These are phyloP conservation scores for Botrytis tulipae DNA, from an alignment of 2,329 filamentous ascomycete species.

Conservation along the genomic window DNA sequence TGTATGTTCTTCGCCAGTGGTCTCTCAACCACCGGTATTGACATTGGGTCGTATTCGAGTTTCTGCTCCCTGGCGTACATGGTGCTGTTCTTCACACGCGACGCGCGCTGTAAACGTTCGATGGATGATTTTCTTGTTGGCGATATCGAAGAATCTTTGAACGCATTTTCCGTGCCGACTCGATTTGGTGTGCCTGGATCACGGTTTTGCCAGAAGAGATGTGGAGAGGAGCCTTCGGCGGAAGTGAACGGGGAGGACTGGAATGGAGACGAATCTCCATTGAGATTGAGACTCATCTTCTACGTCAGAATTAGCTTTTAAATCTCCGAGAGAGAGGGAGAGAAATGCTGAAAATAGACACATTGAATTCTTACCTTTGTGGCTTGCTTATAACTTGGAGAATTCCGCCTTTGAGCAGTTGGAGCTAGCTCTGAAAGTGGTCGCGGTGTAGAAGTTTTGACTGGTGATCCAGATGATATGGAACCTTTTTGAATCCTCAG, in stretches of 20 bases:
- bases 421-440: slow-evolving; percentile 88
- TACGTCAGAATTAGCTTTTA: slow-evolving; percentile 41
- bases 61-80: slow-evolving; percentile 93
- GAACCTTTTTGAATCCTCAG: slow-evolving; percentile 74
- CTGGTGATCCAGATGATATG: slow-evolving; percentile 53
- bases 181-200: slow-evolving; percentile 65
- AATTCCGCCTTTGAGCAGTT: slow-evolving; percentile 84
- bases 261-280: slow-evolving; percentile 77
- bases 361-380: slow-evolving; percentile 57
- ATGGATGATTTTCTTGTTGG: slow-evolving; percentile 84
- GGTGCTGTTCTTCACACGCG: slow-evolving; percentile 95
- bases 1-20: slow-evolving; percentile 73
- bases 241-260: slow-evolving; percentile 73
- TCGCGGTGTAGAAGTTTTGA: slow-evolving; percentile 64
- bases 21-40: slow-evolving; percentile 74
- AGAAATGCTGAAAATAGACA: slow-evolving; percentile 24
- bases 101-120: slow-evolving; percentile 91
- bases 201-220: slow-evolving; percentile 83
- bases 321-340: slow-evolving; percentile 28
- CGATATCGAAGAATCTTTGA: slow-evolving; percentile 56
- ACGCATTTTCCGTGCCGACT: slow-evolving; percentile 68
- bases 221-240: slow-evolving; percentile 67
- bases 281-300: slow-evolving; percentile 60
- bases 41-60: slow-evolving; percentile 85
- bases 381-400: slow-evolving; percentile 80